These are phyloP conservation scores for Diospyros kaki DNA, from an alignment of 148 eudicot species.

Conservation along the genomic window DNA sequence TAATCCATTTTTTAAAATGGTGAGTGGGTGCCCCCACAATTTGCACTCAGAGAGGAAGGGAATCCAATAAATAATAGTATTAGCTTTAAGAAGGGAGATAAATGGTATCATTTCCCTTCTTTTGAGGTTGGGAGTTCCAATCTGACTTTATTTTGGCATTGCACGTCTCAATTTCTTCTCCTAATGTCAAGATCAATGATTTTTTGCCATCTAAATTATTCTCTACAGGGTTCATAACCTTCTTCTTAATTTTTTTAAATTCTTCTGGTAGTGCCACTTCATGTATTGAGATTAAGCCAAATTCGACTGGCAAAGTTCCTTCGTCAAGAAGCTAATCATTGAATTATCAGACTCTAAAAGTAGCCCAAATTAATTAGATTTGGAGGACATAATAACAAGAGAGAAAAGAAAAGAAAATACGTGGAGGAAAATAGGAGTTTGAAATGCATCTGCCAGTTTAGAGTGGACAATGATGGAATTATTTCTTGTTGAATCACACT, in stretches of 20 bases:
- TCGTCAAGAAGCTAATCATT: not conserved
- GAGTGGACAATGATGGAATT: not conserved
- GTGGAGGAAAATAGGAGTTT: not conserved
- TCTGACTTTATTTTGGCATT: not conserved
- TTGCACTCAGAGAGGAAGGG: slow-evolving; percentile 7
- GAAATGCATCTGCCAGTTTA: not conserved
- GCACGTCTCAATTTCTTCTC: not conserved
- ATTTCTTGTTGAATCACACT: not conserved
- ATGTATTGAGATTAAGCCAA: not conserved
- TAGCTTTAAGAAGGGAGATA: not conserved
- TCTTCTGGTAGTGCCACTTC: too few species aligned
- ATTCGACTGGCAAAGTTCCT: too few species aligned
- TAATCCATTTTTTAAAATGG: not conserved
- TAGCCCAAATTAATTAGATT: not conserved
- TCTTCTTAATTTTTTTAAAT: too few species aligned
- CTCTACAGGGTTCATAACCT: too few species aligned
- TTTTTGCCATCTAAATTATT: not conserved
- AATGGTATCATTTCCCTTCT: not conserved
- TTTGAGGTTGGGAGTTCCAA: slow-evolving; percentile 2
- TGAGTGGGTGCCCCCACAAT: slow-evolving; percentile 6
- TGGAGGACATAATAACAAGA: not conserved
- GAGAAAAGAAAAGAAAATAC: not conserved
- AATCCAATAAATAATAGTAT: not conserved
- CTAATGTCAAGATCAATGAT: not conserved
- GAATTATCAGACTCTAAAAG: not conserved